Base-by-base conservation (phyloP, 2,329 filamentous ascomycete species). In the Fusarium sp. region DNA sequence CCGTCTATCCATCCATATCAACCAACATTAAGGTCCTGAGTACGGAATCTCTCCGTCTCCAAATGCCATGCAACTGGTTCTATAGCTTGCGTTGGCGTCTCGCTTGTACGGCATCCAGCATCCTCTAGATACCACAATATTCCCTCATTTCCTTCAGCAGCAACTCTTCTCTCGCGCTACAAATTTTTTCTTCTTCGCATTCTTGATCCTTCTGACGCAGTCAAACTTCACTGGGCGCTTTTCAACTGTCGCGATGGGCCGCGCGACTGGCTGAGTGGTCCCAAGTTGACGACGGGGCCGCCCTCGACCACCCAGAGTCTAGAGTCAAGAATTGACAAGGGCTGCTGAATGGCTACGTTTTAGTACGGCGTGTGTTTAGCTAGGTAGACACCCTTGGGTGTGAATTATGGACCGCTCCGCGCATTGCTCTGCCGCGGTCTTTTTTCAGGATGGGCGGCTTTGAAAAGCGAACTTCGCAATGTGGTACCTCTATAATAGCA, bases 401-500 rank as follows among this genome's bases (percentile, higher is more conserved):
- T 68, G 68, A 64, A 69, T 58, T 55, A 52, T 45, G 54, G 55
- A 65, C 68, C 64, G 46, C 61, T 61, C 38, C 48, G 26, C 45
- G 37, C 33, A 48, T 53, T 69, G 50, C 64, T 55, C 59, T 71
- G 55, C 69, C 69, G 64, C 69, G 64, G 69, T 69, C 69, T 42
- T 48, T 69, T 68, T 57, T 48, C 54, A 69, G 68, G 41, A 50
- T 60, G 12, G 61, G 44, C 33, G 50, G 23, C 50, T 67, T 44
- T 55, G 54, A 65, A 50, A 61, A 61, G 49, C 55, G 42, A 66
- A 60, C 61, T 40, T 50, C 30, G 44, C 49, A 52, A 60, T 42
- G 27, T 23, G 18, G 26, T 30, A 30, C 14, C 23, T 53, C 26
- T 18, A 33, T 35, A 20, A 45, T 65, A 27, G 46, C 54, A 65